Conservation (phyloP, 2,329 filamentous ascomycete genomes). For the Diplodia corticola region DNA sequence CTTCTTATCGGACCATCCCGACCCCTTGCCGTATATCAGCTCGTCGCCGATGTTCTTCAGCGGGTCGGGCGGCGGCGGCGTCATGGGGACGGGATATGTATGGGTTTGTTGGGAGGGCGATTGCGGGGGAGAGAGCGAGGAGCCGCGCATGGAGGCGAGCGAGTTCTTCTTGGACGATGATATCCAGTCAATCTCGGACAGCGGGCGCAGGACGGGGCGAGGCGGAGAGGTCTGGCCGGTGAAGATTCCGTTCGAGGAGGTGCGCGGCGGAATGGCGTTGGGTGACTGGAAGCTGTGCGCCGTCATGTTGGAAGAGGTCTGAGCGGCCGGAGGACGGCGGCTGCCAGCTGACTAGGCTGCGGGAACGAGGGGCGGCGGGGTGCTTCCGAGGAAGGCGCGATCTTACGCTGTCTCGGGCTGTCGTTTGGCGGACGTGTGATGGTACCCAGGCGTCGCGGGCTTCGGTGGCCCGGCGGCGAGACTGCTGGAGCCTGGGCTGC, state of each 20-base stretch:
- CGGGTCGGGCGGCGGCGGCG: conserved; percentile 31
- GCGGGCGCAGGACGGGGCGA: conserved; percentile 35
- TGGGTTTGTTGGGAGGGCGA: conserved; percentile 26
- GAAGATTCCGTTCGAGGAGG: conserved; percentile 38
- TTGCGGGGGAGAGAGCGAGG: conserved; percentile 23
- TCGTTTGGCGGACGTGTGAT: background rate
- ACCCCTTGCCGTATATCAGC: conserved; percentile 44
- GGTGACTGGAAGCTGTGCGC: conserved; percentile 30
- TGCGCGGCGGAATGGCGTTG: conserved; percentile 44
- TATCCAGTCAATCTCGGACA: conserved; percentile 44
- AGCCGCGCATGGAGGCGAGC: conserved; percentile 24
- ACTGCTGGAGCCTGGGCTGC: background rate
- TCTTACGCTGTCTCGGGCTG: conserved; percentile 5
- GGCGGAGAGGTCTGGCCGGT: conserved; percentile 27
- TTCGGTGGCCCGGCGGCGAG: background rate
- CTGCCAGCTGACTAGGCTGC: background rate
- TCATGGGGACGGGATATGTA: conserved; percentile 33
- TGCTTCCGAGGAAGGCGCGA: background rate
- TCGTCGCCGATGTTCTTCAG: conserved; percentile 36
- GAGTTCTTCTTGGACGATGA: conserved; percentile 39
- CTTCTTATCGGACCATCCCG: conserved; percentile 70
- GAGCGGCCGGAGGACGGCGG: background rate
- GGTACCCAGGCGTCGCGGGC: background rate
- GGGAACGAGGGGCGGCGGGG: background rate
- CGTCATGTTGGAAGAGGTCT: conserved; percentile 6